phyloP scores from a whole-genome alignment of 371 early-diverging fungal species.

The Syncephalis fuscata region DNA sequence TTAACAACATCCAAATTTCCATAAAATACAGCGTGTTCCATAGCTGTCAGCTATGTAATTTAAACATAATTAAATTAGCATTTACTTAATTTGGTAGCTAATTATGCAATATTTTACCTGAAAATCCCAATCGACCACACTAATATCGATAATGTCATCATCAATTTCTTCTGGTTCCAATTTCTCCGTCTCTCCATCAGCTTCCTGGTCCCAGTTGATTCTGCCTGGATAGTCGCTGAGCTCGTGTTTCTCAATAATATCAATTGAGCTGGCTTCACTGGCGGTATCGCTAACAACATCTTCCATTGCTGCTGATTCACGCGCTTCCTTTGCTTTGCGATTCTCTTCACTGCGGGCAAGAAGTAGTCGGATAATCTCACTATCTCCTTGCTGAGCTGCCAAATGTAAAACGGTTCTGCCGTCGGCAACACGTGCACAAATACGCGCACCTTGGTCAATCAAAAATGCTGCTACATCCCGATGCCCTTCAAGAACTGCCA shows the following conservation, averaged over 20 bases:
- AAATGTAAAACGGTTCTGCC: conserved; percentile 11
- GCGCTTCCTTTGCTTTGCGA: conserved; percentile 1
- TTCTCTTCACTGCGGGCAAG: conserved; percentile 6
- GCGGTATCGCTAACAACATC: background rate
- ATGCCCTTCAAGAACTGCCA: conserved; percentile 3
- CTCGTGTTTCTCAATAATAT: background rate
- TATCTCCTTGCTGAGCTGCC: conserved; percentile 7
- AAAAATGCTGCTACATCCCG: conserved; percentile 5
- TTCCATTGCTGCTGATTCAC: background rate
- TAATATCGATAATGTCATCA: conserved; percentile 13
- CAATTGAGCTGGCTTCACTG: background rate
- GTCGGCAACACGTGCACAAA: conserved; percentile 9
- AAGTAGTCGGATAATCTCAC: conserved; percentile 6
- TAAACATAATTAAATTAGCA: background rate
- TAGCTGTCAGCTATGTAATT: conserved; percentile 5
- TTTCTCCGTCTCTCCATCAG: conserved; percentile 9
- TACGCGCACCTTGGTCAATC: conserved; percentile 5
- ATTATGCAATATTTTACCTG: conserved; percentile 3
- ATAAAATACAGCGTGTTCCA: conserved; percentile 10
- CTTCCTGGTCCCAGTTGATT: conserved; percentile 7
- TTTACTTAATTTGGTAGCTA: background rate
- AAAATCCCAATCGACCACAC: conserved; percentile 11
- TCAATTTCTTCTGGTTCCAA: conserved; percentile 9
- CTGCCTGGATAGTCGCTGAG: background rate
- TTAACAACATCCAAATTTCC: conserved; percentile 7